Evolutionary conservation across 2,329 filamentous ascomycete species (phyloP).

Genomic region (Penicillium sp.): DNA sequence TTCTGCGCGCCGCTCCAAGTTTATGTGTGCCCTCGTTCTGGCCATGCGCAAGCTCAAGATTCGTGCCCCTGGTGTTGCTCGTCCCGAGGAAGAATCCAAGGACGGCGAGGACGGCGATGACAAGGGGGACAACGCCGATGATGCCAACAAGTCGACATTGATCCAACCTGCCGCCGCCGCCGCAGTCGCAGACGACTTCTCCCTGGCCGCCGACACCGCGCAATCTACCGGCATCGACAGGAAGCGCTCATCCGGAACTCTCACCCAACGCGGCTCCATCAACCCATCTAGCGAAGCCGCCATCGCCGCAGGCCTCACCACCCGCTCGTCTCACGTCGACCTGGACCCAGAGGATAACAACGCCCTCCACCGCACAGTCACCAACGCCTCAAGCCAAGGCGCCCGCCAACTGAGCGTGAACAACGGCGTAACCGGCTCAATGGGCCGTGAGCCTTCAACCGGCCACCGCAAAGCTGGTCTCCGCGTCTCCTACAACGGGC

Average conservation of each 20-base stretch:
- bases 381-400: constrained; percentile 24
- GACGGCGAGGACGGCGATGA: constrained; percentile 47
- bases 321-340: constrained; percentile 34
- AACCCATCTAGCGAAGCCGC: constrained; percentile 32
- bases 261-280: constrained; percentile 33
- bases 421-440: background rate
- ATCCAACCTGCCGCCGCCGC: constrained; percentile 10
- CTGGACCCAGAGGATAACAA: constrained; percentile 17
- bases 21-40: constrained; percentile 88
- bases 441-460: constrained; percentile 41
- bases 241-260: constrained; percentile 22
- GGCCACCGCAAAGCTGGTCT: constrained; percentile 38
- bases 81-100: constrained; percentile 49
- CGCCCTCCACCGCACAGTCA: constrained; percentile 29
- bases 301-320: constrained; percentile 35
- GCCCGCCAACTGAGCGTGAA: constrained; percentile 17
- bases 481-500: constrained; percentile 17
- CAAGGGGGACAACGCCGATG: constrained; percentile 40
- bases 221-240: constrained; percentile 34
- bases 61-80: constrained; percentile 72
- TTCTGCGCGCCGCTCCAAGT: constrained; percentile 81
- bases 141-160: constrained; percentile 19
- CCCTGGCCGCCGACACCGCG: constrained; percentile 13
- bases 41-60: constrained; percentile 87
- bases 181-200: constrained; percentile 11